phyloP scores from a whole-genome alignment of 2,329 filamentous ascomycete genomes.

The Botryotinia convoluta region DNA sequence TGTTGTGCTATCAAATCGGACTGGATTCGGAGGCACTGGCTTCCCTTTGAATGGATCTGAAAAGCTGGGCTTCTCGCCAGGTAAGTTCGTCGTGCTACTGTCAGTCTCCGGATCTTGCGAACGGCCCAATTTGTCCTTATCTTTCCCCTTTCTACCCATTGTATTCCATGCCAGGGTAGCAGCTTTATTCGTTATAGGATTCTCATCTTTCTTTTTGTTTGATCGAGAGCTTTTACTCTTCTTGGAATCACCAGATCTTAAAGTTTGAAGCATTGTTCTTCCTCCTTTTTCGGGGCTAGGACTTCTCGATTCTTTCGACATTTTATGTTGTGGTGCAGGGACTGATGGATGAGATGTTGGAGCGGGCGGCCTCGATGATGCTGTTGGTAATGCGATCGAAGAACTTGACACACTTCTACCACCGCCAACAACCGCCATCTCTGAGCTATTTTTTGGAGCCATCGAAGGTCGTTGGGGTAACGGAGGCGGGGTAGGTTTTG shows the following conservation, averaged over 20 bases:
- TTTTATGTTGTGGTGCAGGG: constrained; percentile 25
- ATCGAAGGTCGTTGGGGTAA: constrained; percentile 54
- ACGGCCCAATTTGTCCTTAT: constrained; percentile 30
- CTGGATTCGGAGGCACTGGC: constrained; percentile 26
- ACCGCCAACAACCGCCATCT: constrained; percentile 42
- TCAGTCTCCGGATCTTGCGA: constrained; percentile 33
- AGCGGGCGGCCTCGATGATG: constrained; percentile 24
- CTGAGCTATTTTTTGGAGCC: constrained; percentile 49
- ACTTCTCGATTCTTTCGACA: constrained; percentile 45
- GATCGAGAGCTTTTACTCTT: constrained; percentile 41
- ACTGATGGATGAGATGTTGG: constrained; percentile 26
- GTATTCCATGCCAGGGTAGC: constrained; percentile 58
- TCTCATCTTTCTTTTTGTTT: constrained; percentile 41
- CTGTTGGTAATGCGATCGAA: constrained; percentile 21
- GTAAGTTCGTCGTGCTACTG: constrained; percentile 30
- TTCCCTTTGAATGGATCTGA: constrained; percentile 25
- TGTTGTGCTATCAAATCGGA: constrained; percentile 38
- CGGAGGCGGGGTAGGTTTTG: constrained; percentile 57
- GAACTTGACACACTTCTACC: constrained; percentile 32
- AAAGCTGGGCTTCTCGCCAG: constrained; percentile 29
- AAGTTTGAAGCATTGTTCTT: constrained; percentile 59
- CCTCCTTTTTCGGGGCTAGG: constrained; percentile 54
- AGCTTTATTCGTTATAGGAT: constrained; percentile 58
- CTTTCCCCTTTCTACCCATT: constrained; percentile 29
- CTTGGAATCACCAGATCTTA: constrained; percentile 53